These are phyloP conservation scores for Decorospora gaudefroyi DNA, from an alignment of 2,329 filamentous ascomycete species.

Conservation along the genomic window DNA sequence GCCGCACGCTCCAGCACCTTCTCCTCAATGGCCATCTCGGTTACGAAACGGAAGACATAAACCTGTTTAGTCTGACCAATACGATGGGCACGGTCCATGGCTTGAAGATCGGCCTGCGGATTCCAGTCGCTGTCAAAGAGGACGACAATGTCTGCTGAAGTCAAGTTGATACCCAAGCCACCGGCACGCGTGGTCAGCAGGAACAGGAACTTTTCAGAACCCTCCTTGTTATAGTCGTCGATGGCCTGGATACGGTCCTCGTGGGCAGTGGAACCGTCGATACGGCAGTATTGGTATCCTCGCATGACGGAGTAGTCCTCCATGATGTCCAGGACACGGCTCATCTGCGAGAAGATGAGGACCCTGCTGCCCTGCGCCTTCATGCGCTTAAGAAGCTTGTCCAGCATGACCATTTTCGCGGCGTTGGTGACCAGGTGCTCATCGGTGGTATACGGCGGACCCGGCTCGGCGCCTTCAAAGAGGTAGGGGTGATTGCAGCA, in stretches of 20 bases:
- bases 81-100: slow-evolving; percentile 97
- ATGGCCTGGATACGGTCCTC: slow-evolving; percentile 97
- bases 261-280: slow-evolving; percentile 94
- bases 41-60: slow-evolving; percentile 93
- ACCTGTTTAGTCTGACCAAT: slow-evolving; percentile 99
- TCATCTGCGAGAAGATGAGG: slow-evolving; percentile 99
- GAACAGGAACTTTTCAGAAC: slow-evolving; percentile 87
- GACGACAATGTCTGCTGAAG: slow-evolving; percentile 90
- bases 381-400: slow-evolving; percentile 84
- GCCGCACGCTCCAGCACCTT: slow-evolving; percentile 96
- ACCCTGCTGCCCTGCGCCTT: slow-evolving; percentile 87
- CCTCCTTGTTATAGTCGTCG: slow-evolving; percentile 96
- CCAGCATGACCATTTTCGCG: slow-evolving; percentile 96
- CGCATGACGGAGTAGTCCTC: slow-evolving; percentile 98
- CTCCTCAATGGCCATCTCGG: slow-evolving; percentile 97
- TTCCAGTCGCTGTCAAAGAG: slow-evolving; percentile 99
- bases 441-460: slow-evolving; percentile 96
- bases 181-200: slow-evolving; percentile 93
- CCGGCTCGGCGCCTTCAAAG: slow-evolving; percentile 95
- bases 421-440: slow-evolving; percentile 93
- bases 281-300: slow-evolving; percentile 93
- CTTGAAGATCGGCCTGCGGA: slow-evolving; percentile 95
- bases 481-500: slow-evolving; percentile 99
- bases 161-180: slow-evolving; percentile 95
- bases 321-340: slow-evolving; percentile 90